These are phyloP conservation scores for Dipteronia sinensis DNA, from an alignment of 345 rosid genomes.

Conservation along the genomic window DNA sequence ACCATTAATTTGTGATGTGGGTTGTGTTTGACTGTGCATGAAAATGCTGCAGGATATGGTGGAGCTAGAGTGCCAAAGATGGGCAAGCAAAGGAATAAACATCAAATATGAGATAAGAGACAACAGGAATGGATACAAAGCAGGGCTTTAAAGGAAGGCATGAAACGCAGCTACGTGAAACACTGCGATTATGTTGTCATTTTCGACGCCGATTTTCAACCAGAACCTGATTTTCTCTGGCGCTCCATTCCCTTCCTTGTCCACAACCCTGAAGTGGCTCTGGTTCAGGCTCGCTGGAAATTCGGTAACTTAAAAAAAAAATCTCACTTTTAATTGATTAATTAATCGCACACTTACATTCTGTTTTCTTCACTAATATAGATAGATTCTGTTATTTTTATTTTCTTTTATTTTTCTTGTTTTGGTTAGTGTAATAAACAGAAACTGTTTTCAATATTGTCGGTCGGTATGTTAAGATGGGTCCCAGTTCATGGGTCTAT, in stretches of 20 bases:
- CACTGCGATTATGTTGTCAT: slow-evolving; percentile 85
- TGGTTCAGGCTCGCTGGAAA: slow-evolving; percentile 98
- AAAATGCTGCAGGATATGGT: slow-evolving; percentile 62
- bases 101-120: slow-evolving; percentile 85
- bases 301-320: slow-evolving; percentile 50
- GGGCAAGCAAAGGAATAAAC: slow-evolving; percentile 97
- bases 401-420: background rate
- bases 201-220: slow-evolving; percentile 98
- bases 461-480: slow-evolving; percentile 56
- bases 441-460: slow-evolving; percentile 39
- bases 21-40: background rate
- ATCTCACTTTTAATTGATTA: background rate
- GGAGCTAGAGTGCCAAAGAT: slow-evolving; percentile 85
- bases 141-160: slow-evolving; percentile 92
- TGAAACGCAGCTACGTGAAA: slow-evolving; percentile 84
- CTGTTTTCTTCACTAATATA: background rate
- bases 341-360: background rate
- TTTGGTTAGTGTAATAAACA: background rate
- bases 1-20: slow-evolving; percentile 1
- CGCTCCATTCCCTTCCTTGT: slow-evolving; percentile 80
- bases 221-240: slow-evolving; percentile 89
- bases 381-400: background rate
- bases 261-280: slow-evolving; percentile 75
- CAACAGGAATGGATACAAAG: slow-evolving; percentile 84
- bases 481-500: slow-evolving; percentile 23